phyloP scores from a whole-genome alignment of 2,329 filamentous ascomycete species.

The Diaporthe ilicicola region DNA sequence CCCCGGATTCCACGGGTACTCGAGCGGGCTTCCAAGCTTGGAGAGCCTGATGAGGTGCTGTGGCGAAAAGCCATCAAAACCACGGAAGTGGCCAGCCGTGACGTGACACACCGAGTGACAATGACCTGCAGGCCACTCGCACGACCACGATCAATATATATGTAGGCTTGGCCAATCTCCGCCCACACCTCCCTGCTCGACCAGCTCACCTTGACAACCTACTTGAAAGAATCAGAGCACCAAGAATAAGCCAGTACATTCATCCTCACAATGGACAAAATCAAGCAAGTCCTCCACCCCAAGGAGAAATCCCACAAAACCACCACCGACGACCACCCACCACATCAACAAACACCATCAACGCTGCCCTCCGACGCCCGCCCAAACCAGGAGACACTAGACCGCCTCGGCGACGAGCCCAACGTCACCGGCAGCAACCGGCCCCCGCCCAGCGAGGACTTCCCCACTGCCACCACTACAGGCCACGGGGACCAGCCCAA shows the following conservation, averaged over 20 bases:
- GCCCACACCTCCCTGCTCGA: not conserved
- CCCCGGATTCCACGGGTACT: not conserved
- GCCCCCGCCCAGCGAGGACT: not conserved
- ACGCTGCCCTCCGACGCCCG: not conserved
- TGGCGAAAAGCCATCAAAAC: not conserved
- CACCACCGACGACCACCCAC: constrained; percentile 17
- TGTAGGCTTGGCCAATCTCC: not conserved
- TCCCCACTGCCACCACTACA: not conserved
- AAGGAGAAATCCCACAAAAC: constrained; percentile 18
- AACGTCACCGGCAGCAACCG: constrained; percentile 27
- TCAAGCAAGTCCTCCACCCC: constrained; percentile 33
- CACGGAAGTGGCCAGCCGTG: not conserved
- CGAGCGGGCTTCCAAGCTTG: no score
- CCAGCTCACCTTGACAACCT: not conserved
- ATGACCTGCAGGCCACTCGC: no score
- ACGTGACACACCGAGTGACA: no score
- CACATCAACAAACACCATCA: not conserved
- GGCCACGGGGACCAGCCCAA: constrained; percentile 17
- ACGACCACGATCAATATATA: not conserved
- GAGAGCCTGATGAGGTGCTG: not conserved
- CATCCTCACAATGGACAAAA: constrained; percentile 25
- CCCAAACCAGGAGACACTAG: constrained; percentile 24
- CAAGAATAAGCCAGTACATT: not conserved
- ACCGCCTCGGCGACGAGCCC: constrained; percentile 23
- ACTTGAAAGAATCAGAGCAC: not conserved